Percentiles rank a stretch among this genome's conserved stretches.
phyloP scores from a whole-genome alignment of 177 flowering plant genomes.

The Vitis hybrid region DNA sequence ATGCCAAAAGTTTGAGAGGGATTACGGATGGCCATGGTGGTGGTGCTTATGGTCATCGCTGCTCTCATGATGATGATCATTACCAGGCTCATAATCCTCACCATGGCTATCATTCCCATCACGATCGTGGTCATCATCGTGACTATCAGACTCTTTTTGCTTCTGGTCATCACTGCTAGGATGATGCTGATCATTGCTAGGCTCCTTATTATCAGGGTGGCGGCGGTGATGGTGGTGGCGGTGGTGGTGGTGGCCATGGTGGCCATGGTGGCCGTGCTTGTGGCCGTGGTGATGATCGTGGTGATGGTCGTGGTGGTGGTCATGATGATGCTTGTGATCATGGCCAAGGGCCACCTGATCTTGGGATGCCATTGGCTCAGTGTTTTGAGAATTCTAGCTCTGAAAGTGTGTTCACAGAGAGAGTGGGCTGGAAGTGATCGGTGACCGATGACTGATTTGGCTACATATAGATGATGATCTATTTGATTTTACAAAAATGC shows the following conservation, averaged over 20 bases:
- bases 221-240: constrained; percentile 13
- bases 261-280: constrained; percentile 21
- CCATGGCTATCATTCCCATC: no score
- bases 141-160: no score
- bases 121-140: no score
- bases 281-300: constrained; percentile 6
- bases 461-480: no score
- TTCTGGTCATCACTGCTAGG: no score
- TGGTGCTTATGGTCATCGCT: no score
- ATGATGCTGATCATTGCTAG: constrained; percentile 3
- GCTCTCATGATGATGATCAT: no score
- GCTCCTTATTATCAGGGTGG: background rate
- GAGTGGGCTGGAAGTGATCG: constrained; percentile 16
- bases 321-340: background rate
- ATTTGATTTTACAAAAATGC: no score
- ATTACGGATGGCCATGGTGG: no score
- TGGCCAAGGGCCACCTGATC: constrained; percentile 3
- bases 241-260: constrained; percentile 25
- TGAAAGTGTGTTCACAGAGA: constrained; percentile 3
- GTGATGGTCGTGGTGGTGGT: constrained; percentile 14
- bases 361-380: constrained; percentile 22
- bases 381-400: background rate
- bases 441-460: no score
- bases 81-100: no score
- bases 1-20: no score